Percentiles rank a stretch among this genome's conserved stretches.
Evolutionary conservation across 768 basidiomycete species (phyloP).

Genomic region (Tulasnella sp.): DNA sequence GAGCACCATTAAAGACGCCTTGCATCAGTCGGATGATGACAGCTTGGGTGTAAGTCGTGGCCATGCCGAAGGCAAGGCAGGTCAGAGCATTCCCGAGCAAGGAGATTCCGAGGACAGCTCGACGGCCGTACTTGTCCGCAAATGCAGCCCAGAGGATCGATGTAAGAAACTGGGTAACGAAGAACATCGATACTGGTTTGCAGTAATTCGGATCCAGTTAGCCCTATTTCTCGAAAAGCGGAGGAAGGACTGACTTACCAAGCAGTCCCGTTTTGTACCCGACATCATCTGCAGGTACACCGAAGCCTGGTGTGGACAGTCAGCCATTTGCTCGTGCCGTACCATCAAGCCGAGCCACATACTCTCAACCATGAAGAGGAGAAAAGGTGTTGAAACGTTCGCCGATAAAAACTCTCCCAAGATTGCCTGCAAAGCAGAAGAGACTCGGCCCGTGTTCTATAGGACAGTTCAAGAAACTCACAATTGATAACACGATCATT

Average conservation of each 20-base stretch:
- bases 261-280: slow-evolving; percentile 85
- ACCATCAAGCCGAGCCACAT: slow-evolving; percentile 19
- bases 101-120: slow-evolving; percentile 74
- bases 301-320: slow-evolving; percentile 32
- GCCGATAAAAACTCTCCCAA: slow-evolving; percentile 91
- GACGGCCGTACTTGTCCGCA: slow-evolving; percentile 80
- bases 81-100: slow-evolving; percentile 76
- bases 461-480: slow-evolving; percentile 30
- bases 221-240: slow-evolving; percentile 8
- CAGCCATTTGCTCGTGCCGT: background rate
- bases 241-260: slow-evolving; percentile 34
- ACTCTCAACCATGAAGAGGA: slow-evolving; percentile 92
- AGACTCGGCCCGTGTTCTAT: background rate
- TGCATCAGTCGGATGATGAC: slow-evolving; percentile 75
- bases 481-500: slow-evolving; percentile 86
- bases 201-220: slow-evolving; percentile 2
- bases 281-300: slow-evolving; percentile 62
- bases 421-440: slow-evolving; percentile 50
- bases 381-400: slow-evolving; percentile 83
- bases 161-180: slow-evolving; percentile 91
- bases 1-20: slow-evolving; percentile 85
- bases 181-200: slow-evolving; percentile 78
- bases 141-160: slow-evolving; percentile 95
- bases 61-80: slow-evolving; percentile 67
- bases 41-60: slow-evolving; percentile 64